Conservation (phyloP, 345 rosid species). For the Hibiscus trionum region DNA sequence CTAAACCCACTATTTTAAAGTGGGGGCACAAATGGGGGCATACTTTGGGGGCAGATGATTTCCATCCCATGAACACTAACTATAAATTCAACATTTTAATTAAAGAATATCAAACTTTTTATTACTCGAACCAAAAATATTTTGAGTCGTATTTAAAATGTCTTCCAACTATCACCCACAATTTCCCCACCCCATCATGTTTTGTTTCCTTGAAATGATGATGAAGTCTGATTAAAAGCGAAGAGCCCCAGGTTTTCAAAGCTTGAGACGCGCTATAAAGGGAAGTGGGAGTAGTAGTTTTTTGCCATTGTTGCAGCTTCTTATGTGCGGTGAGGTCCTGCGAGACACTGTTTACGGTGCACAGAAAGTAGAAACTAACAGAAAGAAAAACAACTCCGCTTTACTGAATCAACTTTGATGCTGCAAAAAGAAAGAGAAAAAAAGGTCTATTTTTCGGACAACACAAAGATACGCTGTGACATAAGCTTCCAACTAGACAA, state of each 20-base stretch:
- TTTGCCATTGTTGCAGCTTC: not conserved
- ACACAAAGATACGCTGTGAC: not conserved
- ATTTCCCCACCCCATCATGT: not conserved
- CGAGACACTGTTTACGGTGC: not conserved
- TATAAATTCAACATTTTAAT: too few species aligned
- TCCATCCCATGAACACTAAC: too few species aligned
- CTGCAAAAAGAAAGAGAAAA: constrained; percentile 2
- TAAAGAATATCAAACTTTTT: too few species aligned
- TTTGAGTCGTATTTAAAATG: not conserved
- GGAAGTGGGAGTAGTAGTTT: not conserved
- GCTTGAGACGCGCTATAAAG: not conserved
- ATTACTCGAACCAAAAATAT: too few species aligned
- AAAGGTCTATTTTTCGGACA: not conserved
- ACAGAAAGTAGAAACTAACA: not conserved
- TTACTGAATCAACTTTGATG: not conserved
- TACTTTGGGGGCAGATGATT: too few species aligned
- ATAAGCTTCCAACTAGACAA: not conserved
- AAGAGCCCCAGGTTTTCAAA: not conserved
- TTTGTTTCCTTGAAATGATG: not conserved
- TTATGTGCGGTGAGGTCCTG: not conserved
- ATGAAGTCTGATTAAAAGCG: not conserved
- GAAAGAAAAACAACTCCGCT: not conserved
- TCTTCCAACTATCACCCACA: not conserved
- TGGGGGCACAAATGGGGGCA: too few species aligned
- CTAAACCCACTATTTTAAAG: too few species aligned